These are phyloP conservation scores for Jaminaea rosea DNA, from an alignment of 1,284 basidiomycete species.

Conservation along the genomic window DNA sequence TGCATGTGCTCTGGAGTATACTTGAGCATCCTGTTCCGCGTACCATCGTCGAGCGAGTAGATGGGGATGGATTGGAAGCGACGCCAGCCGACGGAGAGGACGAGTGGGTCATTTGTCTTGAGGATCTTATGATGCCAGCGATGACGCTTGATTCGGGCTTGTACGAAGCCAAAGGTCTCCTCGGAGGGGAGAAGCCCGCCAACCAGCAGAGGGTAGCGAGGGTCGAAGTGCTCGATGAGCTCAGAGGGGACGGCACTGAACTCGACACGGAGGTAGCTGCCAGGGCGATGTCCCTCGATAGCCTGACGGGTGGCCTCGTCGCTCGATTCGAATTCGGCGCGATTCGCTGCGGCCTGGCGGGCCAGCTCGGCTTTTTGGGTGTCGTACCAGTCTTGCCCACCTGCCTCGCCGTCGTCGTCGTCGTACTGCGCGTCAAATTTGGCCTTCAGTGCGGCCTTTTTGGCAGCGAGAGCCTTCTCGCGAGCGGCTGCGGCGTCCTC, in stretches of 20 bases:
- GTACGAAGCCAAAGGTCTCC: constrained; percentile 79
- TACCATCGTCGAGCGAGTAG: constrained; percentile 80
- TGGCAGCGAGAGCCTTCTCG: constrained; percentile 61
- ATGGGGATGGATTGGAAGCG: constrained; percentile 90
- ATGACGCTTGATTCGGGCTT: constrained; percentile 92
- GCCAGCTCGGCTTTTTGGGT: constrained; percentile 84
- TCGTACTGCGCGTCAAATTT: constrained; percentile 97
- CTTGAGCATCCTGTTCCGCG: constrained; percentile 92
- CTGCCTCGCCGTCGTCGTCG: constrained; percentile 54
- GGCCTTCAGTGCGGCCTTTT: constrained; percentile 83
- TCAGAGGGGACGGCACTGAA: constrained; percentile 76
- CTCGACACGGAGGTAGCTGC: constrained; percentile 89
- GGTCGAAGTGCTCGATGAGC: constrained; percentile 86
- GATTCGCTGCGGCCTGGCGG: constrained; percentile 72
- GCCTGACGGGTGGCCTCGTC: constrained; percentile 69
- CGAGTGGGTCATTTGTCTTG: constrained; percentile 94
- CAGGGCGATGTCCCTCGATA: constrained; percentile 83
- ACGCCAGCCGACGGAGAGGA: constrained; percentile 91
- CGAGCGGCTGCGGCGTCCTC: constrained; percentile 49
- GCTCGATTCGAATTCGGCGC: constrained; percentile 72
- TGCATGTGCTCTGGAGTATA: constrained; percentile 99
- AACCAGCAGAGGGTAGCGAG: constrained; percentile 77
- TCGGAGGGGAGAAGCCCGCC: constrained; percentile 87
- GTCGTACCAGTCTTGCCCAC: constrained; percentile 42
- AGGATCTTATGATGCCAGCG: constrained; percentile 85